Evolutionary conservation across 169 alveolate species (phyloP), one percentile per base, ranked within the genome.

Genomic region (Babesia bovis): DNA sequence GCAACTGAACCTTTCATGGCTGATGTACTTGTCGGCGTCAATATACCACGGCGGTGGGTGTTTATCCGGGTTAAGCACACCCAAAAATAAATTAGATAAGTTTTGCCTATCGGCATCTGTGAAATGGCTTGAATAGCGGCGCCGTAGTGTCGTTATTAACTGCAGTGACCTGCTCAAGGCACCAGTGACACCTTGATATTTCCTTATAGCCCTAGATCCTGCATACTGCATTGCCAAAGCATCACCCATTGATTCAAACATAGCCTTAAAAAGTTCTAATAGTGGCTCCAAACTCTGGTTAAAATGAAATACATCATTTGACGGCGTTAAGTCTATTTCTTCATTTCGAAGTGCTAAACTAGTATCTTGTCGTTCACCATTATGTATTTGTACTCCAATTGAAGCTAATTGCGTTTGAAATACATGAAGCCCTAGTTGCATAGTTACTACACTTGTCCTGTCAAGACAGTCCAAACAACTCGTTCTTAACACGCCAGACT

Each of bases 401-500:
- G 56, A 3, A 36, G 56, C 73, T 30, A 85, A 10, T 42, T 82
- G 87, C 63, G 66, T 53, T 12, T 65, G 70, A 44, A 85, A 61
- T 38, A 82, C 66, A 6, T 53, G 50, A n/a, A 85, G 69, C n/a
- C 82, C 77, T 30, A 85, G 44, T 36, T 82, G 83, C 65, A 77
- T 12, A 4, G 85, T 66, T 1, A 96, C 97, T 0, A 96, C 98
- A 75, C 97, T 97, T 0, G 99, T 96, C 60, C 99, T 91, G 72
- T 97, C 99, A 26, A 97, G 82, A 55, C 99, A 97, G 83, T 97
- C 99, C 74, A 97, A 93, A 76, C 99, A 97, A 86, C 96, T 97
- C 42, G 97, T 94, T 56, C 99, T 92, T 35, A 94, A 82, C 23
- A 93, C 91, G 1, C 99, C 99, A 57, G 75, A 58, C 81, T 97